Conservation (phyloP, 768 basidiomycete species). For the Boletellus sp. region DNA sequence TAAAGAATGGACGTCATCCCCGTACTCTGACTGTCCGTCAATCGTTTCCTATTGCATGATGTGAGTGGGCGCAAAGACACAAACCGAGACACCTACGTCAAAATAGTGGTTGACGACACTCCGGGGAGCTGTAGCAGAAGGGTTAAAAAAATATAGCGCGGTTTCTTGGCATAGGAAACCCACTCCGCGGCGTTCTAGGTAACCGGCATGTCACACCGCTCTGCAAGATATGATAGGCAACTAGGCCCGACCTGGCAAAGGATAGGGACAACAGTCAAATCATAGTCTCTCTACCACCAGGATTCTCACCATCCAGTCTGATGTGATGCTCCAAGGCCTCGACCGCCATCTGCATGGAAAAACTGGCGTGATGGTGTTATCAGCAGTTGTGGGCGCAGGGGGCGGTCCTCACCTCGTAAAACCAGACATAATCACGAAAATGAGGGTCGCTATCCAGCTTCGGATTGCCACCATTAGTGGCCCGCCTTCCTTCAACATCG, state of each 20-base stretch:
- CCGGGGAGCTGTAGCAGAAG: constrained; percentile 61
- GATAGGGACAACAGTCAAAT: not conserved
- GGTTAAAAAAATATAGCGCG: constrained; percentile 2
- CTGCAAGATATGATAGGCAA: constrained; percentile 89
- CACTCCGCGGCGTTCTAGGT: constrained; percentile 92
- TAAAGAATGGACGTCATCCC: constrained; percentile 64
- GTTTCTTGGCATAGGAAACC: constrained; percentile 27
- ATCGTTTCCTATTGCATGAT: constrained; percentile 58
- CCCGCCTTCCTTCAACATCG: constrained; percentile 79
- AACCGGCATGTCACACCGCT: constrained; percentile 85
- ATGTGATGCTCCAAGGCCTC: constrained; percentile 94
- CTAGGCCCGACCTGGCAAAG: constrained; percentile 72
- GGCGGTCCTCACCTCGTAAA: constrained; percentile 69
- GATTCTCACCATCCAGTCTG: constrained; percentile 88
- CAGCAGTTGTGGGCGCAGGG: not conserved
- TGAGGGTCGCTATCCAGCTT: constrained; percentile 89
- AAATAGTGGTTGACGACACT: constrained; percentile 90
- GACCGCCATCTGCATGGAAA: constrained; percentile 92
- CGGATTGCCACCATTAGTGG: constrained; percentile 86
- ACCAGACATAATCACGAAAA: constrained; percentile 96
- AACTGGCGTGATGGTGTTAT: constrained; percentile 46
- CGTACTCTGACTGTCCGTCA: constrained; percentile 67
- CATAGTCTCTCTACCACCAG: not conserved
- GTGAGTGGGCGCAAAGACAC: not conserved
- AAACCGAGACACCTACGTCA: constrained; percentile 54